phyloP scores from a whole-genome alignment of 495 filamentous ascomycete species.

The Margaritispora aquatica region DNA sequence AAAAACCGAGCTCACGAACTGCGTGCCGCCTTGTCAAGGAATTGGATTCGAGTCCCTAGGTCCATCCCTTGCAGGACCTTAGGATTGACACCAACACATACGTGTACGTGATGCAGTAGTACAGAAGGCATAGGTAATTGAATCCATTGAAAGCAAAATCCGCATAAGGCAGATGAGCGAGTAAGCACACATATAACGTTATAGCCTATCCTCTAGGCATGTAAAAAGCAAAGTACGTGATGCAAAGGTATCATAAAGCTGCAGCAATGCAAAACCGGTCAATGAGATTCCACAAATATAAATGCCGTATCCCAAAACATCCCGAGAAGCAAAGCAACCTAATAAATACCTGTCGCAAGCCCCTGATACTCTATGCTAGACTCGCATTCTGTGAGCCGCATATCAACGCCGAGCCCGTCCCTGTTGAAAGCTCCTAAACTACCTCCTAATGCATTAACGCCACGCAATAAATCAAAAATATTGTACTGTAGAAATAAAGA shows the following conservation, averaged over 20 bases:
- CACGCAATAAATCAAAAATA: constrained; percentile 8
- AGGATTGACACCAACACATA: too few relatives aligned
- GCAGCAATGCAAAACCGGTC: constrained; percentile 11
- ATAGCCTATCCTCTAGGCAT: neutral
- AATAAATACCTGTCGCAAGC: constrained; percentile 1
- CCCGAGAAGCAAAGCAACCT: neutral
- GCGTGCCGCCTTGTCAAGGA: neutral
- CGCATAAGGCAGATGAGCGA: constrained; percentile 10
- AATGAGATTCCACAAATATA: constrained; percentile 19
- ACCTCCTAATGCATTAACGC: constrained; percentile 25
- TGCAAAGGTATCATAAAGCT: constrained; percentile 22
- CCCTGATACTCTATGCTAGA: constrained; percentile 12
- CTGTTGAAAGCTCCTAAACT: constrained; percentile 18
- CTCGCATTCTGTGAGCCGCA: constrained; percentile 18
- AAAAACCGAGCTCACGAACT: neutral
- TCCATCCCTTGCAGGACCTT: too few relatives aligned
- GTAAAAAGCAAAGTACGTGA: constrained; percentile 7
- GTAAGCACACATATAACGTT: neutral
- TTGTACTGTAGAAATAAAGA: constrained; percentile 18
- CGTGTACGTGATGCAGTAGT: too few relatives aligned
- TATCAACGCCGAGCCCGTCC: constrained; percentile 17
- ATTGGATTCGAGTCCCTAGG: too few relatives aligned
- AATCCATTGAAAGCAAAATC: constrained; percentile 7
- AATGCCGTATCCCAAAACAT: constrained; percentile 12
- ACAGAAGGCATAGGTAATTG: too few relatives aligned